These are phyloP conservation scores for Ogataea sp. DNA, from an alignment of 805 yeast species.

Conservation along the genomic window DNA sequence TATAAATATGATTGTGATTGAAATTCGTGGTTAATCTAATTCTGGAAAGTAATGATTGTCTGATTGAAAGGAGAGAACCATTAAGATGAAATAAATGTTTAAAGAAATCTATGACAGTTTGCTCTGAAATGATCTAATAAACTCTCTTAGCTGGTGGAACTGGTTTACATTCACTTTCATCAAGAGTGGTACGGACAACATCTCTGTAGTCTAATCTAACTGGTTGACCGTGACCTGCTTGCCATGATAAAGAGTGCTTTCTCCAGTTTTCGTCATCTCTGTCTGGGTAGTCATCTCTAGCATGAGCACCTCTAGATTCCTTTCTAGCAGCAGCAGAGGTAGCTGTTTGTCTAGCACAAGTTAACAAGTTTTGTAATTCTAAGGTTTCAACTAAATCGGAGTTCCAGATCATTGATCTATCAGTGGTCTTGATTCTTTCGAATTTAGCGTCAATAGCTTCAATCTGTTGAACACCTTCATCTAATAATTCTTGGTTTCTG, in stretches of 20 bases:
- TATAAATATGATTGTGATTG: background rate
- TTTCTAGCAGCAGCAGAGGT: constrained; percentile 87
- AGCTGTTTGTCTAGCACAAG: constrained; percentile 97
- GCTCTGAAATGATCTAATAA: constrained; percentile 1
- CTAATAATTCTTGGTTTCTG: constrained; percentile 87
- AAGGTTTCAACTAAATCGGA: constrained; percentile 93
- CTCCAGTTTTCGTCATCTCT: constrained; percentile 97
- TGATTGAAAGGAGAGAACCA: too few relatives aligned
- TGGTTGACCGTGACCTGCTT: constrained; percentile 58
- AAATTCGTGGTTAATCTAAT: background rate
- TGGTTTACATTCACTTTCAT: constrained; percentile 85
- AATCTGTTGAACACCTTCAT: constrained; percentile 82
- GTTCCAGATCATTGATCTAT: constrained; percentile 98
- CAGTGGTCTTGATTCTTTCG: constrained; percentile 75
- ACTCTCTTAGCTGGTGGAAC: constrained; percentile 94
- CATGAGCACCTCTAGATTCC: constrained; percentile 99
- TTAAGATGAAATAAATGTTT: too few relatives aligned
- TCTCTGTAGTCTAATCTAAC: constrained; percentile 77
- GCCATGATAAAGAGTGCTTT: constrained; percentile 96
- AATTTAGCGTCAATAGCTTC: constrained; percentile 67
- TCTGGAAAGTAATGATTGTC: too few relatives aligned
- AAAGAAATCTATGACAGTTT: too few relatives aligned
- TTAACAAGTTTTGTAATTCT: constrained; percentile 91
- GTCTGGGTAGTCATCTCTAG: constrained; percentile 94
- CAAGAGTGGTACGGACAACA: constrained; percentile 78